Conservation (phyloP, 176 grass and related monocot genomes). For the Canna indica region DNA sequence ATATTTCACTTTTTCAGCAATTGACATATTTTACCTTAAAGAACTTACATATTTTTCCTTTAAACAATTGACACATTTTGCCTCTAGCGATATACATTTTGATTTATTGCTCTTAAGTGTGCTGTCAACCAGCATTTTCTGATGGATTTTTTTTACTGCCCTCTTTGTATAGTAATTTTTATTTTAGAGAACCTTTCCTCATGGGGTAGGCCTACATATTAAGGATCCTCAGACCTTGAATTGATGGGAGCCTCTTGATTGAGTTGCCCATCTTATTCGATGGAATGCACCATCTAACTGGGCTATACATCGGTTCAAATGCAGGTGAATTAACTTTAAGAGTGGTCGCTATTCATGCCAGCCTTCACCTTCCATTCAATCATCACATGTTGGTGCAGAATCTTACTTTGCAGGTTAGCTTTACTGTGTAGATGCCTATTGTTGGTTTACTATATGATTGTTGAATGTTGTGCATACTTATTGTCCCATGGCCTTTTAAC, state of each 20-base stretch:
- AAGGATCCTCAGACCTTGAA: background rate
- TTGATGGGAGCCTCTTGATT: background rate
- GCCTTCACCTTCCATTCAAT: constrained; percentile 85
- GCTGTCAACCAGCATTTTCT: background rate
- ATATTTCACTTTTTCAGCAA: too few relatives aligned
- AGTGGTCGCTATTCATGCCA: constrained; percentile 73
- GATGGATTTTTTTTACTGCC: background rate
- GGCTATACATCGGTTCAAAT: background rate
- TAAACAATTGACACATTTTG: background rate
- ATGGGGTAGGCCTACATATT: too few relatives aligned
- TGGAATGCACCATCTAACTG: background rate
- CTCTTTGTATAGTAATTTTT: background rate
- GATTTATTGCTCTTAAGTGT: background rate
- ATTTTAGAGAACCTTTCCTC: background rate
- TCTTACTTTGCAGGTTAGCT: constrained; percentile 82
- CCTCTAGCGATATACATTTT: background rate
- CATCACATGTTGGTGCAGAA: constrained; percentile 81
- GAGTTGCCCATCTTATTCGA: background rate
- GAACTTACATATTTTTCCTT: too few relatives aligned
- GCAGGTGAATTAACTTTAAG: constrained; percentile 73
- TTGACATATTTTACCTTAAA: background rate
- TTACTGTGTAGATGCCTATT: background rate
- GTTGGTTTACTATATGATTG: background rate
- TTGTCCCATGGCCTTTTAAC: too few relatives aligned
- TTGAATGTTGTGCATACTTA: background rate